Base-by-base conservation (phyloP, 352 stramenopile genomes). In the Phytophthora palmivora region DNA sequence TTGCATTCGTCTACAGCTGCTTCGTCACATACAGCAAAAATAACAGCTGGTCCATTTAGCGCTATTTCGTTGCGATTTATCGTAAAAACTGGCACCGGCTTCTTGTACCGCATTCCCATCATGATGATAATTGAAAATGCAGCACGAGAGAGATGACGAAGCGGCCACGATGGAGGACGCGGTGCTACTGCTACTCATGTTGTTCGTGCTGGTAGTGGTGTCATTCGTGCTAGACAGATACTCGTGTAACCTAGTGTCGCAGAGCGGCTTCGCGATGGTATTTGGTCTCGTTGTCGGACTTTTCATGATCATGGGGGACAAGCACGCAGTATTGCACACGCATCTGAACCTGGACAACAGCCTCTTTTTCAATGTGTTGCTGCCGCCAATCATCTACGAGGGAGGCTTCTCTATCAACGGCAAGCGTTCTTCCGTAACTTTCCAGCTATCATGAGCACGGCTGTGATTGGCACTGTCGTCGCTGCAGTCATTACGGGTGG, bases 371-470 rank as follows among this genome's bases (percentile, higher is more conserved):
- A 79, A 92, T 75, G 85, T 95, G 21, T 58, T 95, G 50, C 56
- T 95, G 55, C 86, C 86, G 30, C 84, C 86, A 14, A 95, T 95
- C 67, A 95, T 95, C 67, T 95, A 91, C 55, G 80, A 95, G 70
- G 83, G 84, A 52, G 86, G 86, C 38, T 95, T 95, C 65, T 93
- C 86, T 24, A 91, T 95, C 61, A 95, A 95, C 82, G 84, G 26
- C 80, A 92, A 45, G 82, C 85, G 18, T 95, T 95, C 61, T 95
- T 95, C 59, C 79, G 82, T 48, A 95, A 93, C 72, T 92, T 95
- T 46, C 84, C 82, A 0, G 86, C 84, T 36, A 95, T 95, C 70
- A 89, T 93, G 79, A 91, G 77, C 63, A 95, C 84, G 26, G 84
- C 86, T 1, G 76, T 95, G 36, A 38, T 95, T 53, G 86, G 86